Conservation (phyloP, 1,139 yeast genomes). For the Zygosaccharomyces pseudobailii region DNA sequence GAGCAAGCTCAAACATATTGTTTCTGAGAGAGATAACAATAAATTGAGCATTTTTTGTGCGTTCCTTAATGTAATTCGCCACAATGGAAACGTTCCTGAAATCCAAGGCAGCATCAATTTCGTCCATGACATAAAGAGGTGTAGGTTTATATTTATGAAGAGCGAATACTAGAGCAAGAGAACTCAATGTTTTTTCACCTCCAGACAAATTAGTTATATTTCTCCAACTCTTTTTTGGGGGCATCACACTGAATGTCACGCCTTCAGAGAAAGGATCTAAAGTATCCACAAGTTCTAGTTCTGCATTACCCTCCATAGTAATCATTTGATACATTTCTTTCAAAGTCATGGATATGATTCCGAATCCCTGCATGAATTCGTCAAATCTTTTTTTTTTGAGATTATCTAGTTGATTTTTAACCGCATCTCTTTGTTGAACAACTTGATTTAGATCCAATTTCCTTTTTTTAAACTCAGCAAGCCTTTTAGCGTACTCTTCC, state of each 20-base stretch:
- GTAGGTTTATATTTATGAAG: slow-evolving; percentile 95
- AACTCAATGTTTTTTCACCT: slow-evolving; percentile 94
- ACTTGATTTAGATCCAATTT: slow-evolving; percentile 64
- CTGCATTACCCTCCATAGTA: slow-evolving; percentile 99
- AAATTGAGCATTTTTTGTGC: slow-evolving; percentile 95
- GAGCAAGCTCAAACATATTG: slow-evolving; percentile 96
- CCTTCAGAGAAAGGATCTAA: slow-evolving; percentile 99
- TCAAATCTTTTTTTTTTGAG: slow-evolving; percentile 69
- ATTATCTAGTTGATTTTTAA: slow-evolving; percentile 61
- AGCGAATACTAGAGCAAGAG: slow-evolving; percentile 94
- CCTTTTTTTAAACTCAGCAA: slow-evolving; percentile 58
- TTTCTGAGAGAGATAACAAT: slow-evolving; percentile 91
- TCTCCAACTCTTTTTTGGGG: slow-evolving; percentile 97
- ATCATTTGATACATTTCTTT: slow-evolving; percentile 98
- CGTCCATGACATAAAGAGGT: slow-evolving; percentile 98
- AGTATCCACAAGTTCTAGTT: slow-evolving; percentile 89
- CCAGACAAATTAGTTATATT: slow-evolving; percentile 93
- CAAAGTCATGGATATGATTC: slow-evolving; percentile 76
- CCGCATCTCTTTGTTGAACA: slow-evolving; percentile 59
- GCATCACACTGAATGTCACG: slow-evolving; percentile 95
- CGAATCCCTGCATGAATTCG: slow-evolving; percentile 93
- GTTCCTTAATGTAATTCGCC: slow-evolving; percentile 91
- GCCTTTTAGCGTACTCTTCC: slow-evolving; percentile 68
- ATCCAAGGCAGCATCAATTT: slow-evolving; percentile 97
- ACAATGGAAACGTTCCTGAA: slow-evolving; percentile 95